A percentile compares a stretch with the other conserved stretches of the same genome.
Conservation (phyloP, 176 grass and related monocot genomes). For the Zoysia japonica region DNA sequence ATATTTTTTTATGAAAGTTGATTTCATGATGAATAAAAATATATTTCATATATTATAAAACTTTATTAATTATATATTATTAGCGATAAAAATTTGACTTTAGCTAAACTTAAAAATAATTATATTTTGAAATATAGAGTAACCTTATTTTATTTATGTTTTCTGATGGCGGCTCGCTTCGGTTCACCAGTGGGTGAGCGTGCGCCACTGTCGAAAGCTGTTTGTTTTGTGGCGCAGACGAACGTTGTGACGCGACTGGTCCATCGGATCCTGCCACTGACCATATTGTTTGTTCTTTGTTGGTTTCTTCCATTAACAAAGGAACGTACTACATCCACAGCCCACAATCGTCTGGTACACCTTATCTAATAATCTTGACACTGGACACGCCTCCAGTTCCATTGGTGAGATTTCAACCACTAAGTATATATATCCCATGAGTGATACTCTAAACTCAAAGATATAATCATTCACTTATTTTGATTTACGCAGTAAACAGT, state of each 20-base stretch:
- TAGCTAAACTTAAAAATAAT: too few relatives aligned
- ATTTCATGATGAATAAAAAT: too few relatives aligned
- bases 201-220: background rate
- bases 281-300: conserved; percentile 25
- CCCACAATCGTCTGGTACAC: background rate
- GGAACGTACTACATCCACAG: background rate
- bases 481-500: background rate
- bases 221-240: conserved; percentile 1
- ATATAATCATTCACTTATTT: background rate
- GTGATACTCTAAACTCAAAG: background rate
- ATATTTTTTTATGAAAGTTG: background rate
- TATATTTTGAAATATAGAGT: too few relatives aligned
- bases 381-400: background rate
- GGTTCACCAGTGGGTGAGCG: background rate
- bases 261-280: background rate
- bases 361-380: background rate
- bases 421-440: background rate
- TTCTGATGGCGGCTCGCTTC: background rate
- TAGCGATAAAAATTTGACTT: background rate
- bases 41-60: too few relatives aligned
- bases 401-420: background rate
- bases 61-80: too few relatives aligned
- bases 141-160: background rate
- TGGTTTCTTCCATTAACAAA: conserved; percentile 26
- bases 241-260: conserved; percentile 10